These are phyloP conservation scores for Sugiyamaella novakii DNA, from an alignment of 1,139 yeast genomes.

Conservation along the genomic window DNA sequence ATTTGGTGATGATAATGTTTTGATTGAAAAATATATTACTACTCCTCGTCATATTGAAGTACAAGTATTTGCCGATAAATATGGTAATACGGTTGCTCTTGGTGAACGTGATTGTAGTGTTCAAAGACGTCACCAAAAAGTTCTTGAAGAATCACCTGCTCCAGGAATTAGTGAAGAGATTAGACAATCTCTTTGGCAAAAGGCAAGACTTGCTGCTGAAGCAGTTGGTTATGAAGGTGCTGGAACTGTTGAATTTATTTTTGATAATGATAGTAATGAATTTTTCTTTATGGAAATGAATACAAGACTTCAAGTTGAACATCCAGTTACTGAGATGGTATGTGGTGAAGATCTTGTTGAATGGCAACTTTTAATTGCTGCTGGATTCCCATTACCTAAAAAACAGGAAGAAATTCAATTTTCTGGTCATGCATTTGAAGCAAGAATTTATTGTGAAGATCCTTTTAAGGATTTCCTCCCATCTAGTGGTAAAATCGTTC, in stretches of 20 bases:
- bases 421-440: slow-evolving; percentile 42
- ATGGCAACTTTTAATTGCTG: slow-evolving; percentile 91
- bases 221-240: slow-evolving; percentile 62
- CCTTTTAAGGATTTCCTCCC: slow-evolving; percentile 41
- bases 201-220: slow-evolving; percentile 59
- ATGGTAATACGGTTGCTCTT: slow-evolving; percentile 49
- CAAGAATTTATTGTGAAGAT: slow-evolving; percentile 43
- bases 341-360: slow-evolving; percentile 92
- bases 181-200: slow-evolving; percentile 58
- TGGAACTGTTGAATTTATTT: slow-evolving; percentile 65
- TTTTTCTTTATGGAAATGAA: slow-evolving; percentile 65
- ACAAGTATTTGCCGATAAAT: slow-evolving; percentile 51
- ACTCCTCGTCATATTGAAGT: slow-evolving; percentile 53
- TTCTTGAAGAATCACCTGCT: slow-evolving; percentile 55
- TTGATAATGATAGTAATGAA: slow-evolving; percentile 57
- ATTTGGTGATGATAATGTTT: slow-evolving; percentile 49
- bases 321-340: slow-evolving; percentile 74
- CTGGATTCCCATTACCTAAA: slow-evolving; percentile 55
- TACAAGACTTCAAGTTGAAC: slow-evolving; percentile 66
- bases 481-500: slow-evolving; percentile 40
- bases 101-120: slow-evolving; percentile 55
- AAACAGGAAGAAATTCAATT: slow-evolving; percentile 39
- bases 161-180: slow-evolving; percentile 55
- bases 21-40: slow-evolving; percentile 50
- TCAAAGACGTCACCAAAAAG: slow-evolving; percentile 54